phyloP scores from a whole-genome alignment of 768 basidiomycete species.

The Kwoniella newhampshirensis region DNA sequence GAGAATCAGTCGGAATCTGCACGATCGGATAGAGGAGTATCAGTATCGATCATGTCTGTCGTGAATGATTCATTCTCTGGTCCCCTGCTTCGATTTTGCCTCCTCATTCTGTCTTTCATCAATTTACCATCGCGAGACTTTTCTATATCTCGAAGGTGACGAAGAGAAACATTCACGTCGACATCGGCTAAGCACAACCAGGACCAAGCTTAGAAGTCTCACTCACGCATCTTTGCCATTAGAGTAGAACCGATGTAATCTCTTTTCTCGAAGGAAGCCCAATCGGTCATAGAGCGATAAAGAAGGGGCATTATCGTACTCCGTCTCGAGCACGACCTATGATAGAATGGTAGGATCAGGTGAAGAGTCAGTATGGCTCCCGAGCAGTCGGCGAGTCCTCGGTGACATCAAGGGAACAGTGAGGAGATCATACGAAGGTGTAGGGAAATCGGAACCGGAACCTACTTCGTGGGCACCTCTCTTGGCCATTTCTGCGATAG shows the following conservation, averaged over 20 bases:
- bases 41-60: too few species aligned
- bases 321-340: conserved; percentile 92
- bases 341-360: background rate
- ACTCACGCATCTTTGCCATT: conserved; percentile 89
- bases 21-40: too few species aligned
- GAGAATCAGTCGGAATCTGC: conserved; percentile 20
- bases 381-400: background rate
- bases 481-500: conserved; percentile 78
- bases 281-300: conserved; percentile 85
- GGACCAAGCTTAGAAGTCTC: background rate
- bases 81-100: too few species aligned
- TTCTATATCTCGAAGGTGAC: too few species aligned
- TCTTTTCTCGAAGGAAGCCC: conserved; percentile 94
- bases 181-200: background rate
- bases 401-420: background rate
- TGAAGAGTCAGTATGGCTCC: too few species aligned
- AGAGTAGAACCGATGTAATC: conserved; percentile 89
- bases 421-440: too few species aligned
- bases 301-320: conserved; percentile 85
- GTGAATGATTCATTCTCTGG: too few species aligned
- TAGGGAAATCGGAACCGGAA: too few species aligned
- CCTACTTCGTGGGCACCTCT: conserved; percentile 72
- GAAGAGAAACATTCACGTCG: too few species aligned
- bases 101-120: too few species aligned
- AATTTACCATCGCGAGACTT: too few species aligned